Evolutionary conservation across 2,329 filamentous ascomycete species (phyloP), one percentile per base, ranked within the genome.

Genomic region (Ambrosiella beaveri): DNA sequence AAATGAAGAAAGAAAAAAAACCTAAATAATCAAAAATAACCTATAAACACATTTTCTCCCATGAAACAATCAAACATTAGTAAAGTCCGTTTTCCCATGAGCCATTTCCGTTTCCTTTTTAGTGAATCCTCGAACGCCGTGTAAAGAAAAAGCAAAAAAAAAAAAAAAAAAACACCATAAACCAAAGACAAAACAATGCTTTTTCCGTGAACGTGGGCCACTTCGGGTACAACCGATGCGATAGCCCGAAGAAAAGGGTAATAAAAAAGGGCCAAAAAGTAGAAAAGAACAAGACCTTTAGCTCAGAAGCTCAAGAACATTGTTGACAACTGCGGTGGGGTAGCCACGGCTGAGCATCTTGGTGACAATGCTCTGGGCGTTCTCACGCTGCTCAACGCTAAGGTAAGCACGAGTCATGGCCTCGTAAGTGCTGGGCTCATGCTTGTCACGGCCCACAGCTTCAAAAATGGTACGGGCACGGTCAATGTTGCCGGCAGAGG

Each of bases 341-440:
- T 97, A 98, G 44, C 90, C 90, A 59, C 93, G 81, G 52, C 82
- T 83, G 40, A 96, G 76, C 79, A 96, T 96, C 75, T 98, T 93
- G 58, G 85, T 79, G 27, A 95, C 90, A 12, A 95, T 85, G 9
- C 67, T 71, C 71, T 88, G 82, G 44, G 93, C 93, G 59, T 79
- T 77, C 54, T 82, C 78, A 39, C 87, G 83, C 67, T 94, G 82
- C 67, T 94, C 88, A 2, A 85, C 85, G 9, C 88, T 82, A 57
- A 98, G 80, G 71, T 85, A 96, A 0, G 93, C 93, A 51, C 93
- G 80, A 4, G 90, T 95, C 93, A 98, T 98, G 45, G 91, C 90
- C 73, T 98, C 93, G 69, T 98, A 98, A 3, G 93, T 98, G 74
- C 89, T 96, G 2, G 93, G 93, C 74, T 98, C 93, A 59, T 93